Conservation (phyloP, 2,329 filamentous ascomycete genomes). For the Periglandula ipomoeae region DNA sequence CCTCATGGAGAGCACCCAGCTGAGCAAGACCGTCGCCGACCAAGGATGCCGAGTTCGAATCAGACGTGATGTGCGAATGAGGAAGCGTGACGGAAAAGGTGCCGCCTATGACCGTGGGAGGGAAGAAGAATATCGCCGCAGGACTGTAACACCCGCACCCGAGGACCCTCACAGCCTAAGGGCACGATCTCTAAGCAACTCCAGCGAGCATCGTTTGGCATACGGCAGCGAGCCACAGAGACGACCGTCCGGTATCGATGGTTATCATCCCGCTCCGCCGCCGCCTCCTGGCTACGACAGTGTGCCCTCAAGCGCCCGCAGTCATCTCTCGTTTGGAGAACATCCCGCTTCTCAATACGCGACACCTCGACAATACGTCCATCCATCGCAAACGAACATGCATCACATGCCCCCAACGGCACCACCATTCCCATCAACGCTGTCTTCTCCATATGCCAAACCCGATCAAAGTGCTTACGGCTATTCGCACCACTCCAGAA, state of each 20-base stretch:
- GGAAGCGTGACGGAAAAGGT: constrained; percentile 67
- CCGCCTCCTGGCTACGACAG: constrained; percentile 25
- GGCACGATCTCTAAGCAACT: constrained; percentile 52
- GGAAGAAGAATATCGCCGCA: constrained; percentile 51
- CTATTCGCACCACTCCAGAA: constrained; percentile 18
- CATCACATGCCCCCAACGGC: constrained; percentile 22
- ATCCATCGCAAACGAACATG: constrained; percentile 19
- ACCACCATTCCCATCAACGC: constrained; percentile 25
- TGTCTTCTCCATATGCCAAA: constrained; percentile 31
- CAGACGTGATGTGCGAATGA: constrained; percentile 86
- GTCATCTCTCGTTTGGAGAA: constrained; percentile 28
- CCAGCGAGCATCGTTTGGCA: constrained; percentile 38
- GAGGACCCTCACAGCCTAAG: constrained; percentile 29
- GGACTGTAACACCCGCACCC: constrained; percentile 25
- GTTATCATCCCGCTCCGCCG: constrained; percentile 27
- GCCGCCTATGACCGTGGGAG: constrained; percentile 44
- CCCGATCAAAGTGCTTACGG: constrained; percentile 30
- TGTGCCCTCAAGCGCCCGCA: constrained; percentile 14
- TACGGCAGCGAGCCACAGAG: constrained; percentile 33
- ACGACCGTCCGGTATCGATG: constrained; percentile 39
- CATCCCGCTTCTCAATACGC: constrained; percentile 23
- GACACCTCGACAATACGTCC: constrained; percentile 28
- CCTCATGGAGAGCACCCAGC: constrained; percentile 74
- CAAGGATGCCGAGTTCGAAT: constrained; percentile 96
- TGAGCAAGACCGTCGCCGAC: constrained; percentile 88